Base-by-base conservation (phyloP, 2,329 filamentous ascomycete species). In the Anthostomella pinea region DNA sequence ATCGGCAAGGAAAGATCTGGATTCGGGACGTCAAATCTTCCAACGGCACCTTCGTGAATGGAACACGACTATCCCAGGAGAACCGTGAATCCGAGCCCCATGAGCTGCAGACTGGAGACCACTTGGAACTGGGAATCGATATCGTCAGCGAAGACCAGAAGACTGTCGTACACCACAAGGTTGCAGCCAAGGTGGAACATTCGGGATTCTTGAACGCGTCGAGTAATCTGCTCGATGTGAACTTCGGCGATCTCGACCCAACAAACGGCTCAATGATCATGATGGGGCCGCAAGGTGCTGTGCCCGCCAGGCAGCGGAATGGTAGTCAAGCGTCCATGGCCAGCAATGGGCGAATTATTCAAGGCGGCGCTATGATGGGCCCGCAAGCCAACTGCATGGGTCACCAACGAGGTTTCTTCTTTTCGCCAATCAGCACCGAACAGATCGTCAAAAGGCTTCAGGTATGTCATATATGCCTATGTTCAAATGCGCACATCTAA, bases 81-180 rank as follows among this genome's bases (percentile, higher is more conserved):
- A 98, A 96, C 56, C 81, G 90, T 52, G 93, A 98, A 64, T 97
- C 91, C 0, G 93, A 97, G 44, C 90, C 93, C 0, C 88, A 96
- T 59, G 91, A 97, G 59, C 70, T 98, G 21, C 84, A 90, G 55
- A 89, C 91, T 41, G 83, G 88, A 49, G 93, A 98, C 58, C 87
- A 93, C 46, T 70, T 98, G 35, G 93, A 98, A 59, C 75, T 98
- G 22, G 93, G 93, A 38, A 98, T 98, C 54, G 93, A 98, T 59
- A 98, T 98, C 57, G 91, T 98, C 33, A 95, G 88, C 63, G 93
- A 98, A 62, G 93, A 98, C 60, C 91, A 97, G 62, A 97, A 95
- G 67, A 96, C 90, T 0, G 89, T 98, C 18, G 90, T 98, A 10
- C 93, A 98, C 59, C 93, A 97, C 69, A 98, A 98, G 60, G 93